Evolutionary conservation across 2,329 filamentous ascomycete genomes (phyloP), one percentile per base, ranked within the genome.

Genomic region (Dothidotthia symphoricarpi): DNA sequence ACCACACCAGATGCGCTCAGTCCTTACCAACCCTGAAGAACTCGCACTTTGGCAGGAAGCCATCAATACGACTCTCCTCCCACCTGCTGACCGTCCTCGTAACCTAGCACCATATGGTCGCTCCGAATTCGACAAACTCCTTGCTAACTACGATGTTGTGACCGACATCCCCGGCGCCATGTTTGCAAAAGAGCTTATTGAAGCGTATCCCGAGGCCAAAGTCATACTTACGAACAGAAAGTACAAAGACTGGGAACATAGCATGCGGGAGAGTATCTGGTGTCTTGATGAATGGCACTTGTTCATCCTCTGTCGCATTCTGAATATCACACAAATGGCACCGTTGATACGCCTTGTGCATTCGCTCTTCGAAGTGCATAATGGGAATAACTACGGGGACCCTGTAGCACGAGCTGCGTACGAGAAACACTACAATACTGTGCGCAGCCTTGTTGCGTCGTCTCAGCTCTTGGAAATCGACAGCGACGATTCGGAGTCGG

Each of bases 91-190:
- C n/a, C 42, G 47, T 10, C 45, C 47, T 0, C 44, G 37, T 16
- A 45, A 44, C 22, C 24, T 41, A 34, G 29, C 38, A n/a, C 53
- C 57, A 11, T 56, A 57, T 13, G 40, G 42, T 15, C 66, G 61
- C 28, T 49, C 58, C 13, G 70, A 74, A 44, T 75, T 72, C 64
- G 73, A 76, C 55, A 60, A 62, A 39, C 56, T 76, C 6, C 67
- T 75, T 31, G 70, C 69, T 30, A 53, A 67, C 16, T 71, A 64
- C 49, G 71, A 69, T 43, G 64, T 43, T n/a, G 42, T 62, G 3
- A 49, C 52, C 39, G 60, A 66, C 26, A 31, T 63, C 8, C 62
- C 61, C 1, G 49, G 53, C 4, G 57, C 50, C 19, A 34, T 57
- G 3, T 64, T 66, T 29, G 55, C 52, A 3, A 44, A 51, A 30